Percentiles rank a stretch among this genome's conserved stretches.
These are phyloP conservation scores for Manihot esculenta DNA, from an alignment of 441 rosid species.

Conservation along the genomic window DNA sequence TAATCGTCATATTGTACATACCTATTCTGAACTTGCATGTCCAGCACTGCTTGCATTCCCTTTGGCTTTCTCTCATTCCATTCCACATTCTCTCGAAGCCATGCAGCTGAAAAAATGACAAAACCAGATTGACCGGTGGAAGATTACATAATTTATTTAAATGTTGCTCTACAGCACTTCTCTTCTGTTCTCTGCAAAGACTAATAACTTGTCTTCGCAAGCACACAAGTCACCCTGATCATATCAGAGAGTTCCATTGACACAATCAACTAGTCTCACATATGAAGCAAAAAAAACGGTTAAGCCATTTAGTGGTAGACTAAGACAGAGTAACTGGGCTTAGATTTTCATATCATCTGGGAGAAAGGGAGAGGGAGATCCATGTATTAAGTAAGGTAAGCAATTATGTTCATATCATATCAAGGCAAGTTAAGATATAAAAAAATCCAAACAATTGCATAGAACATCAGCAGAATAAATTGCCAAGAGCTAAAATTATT, in stretches of 20 bases:
- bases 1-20: neutral
- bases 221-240: neutral
- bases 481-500: constrained; percentile 38
- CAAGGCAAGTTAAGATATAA: neutral
- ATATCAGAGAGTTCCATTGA: neutral
- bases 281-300: neutral
- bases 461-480: neutral
- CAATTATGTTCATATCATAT: neutral
- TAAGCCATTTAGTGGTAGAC: too few relatives aligned
- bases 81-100: neutral
- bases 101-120: neutral
- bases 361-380: neutral
- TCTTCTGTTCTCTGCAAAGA: neutral
- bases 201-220: neutral
- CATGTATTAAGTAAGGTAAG: neutral
- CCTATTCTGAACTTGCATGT: constrained; percentile 11
- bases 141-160: neutral
- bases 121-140: neutral
- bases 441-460: neutral
- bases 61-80: neutral
- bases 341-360: too few relatives aligned
- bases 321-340: neutral
- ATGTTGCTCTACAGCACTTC: neutral
- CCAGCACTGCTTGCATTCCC: neutral
- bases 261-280: neutral